Conservation (phyloP, 1,139 yeast species). For the Candida sojae region DNA sequence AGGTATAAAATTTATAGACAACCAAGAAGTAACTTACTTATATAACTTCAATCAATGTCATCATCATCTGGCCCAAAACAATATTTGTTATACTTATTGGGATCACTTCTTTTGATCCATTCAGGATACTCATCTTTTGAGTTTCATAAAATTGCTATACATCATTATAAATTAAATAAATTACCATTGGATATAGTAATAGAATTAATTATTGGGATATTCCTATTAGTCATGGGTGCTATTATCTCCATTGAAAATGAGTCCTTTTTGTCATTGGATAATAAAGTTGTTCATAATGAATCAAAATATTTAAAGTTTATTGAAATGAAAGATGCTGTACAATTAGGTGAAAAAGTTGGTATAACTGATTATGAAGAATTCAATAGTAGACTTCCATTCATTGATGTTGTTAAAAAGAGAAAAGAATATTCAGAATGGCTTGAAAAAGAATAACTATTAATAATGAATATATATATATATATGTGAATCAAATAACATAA, state of each 20-base stretch:
- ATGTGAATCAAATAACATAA: neutral
- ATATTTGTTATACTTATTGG: constrained; percentile 26
- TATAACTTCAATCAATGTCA: neutral
- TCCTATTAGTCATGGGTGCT: constrained; percentile 39
- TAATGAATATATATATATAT: neutral
- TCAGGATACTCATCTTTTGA: constrained; percentile 56
- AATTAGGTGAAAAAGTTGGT: constrained; percentile 45
- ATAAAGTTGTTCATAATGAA: constrained; percentile 21
- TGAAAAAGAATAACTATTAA: constrained; percentile 8
- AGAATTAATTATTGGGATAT: constrained; percentile 44
- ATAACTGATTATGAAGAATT: constrained; percentile 44
- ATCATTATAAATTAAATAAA: constrained; percentile 11
- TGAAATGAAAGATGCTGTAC: constrained; percentile 48
- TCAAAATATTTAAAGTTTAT: constrained; percentile 43
- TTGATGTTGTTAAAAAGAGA: constrained; percentile 46
- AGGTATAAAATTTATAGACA: too few relatives aligned
- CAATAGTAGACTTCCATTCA: constrained; percentile 45
- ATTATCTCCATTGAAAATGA: constrained; percentile 27
- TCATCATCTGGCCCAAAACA: constrained; percentile 2
- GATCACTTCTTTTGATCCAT: constrained; percentile 40
- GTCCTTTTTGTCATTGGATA: constrained; percentile 23
- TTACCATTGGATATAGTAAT: constrained; percentile 40
- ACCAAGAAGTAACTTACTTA: too few relatives aligned
- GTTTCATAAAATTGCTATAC: constrained; percentile 36
- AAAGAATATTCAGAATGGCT: constrained; percentile 43